phyloP scores from a whole-genome alignment of 2,329 filamentous ascomycete species.

The Apiospora koreana region DNA sequence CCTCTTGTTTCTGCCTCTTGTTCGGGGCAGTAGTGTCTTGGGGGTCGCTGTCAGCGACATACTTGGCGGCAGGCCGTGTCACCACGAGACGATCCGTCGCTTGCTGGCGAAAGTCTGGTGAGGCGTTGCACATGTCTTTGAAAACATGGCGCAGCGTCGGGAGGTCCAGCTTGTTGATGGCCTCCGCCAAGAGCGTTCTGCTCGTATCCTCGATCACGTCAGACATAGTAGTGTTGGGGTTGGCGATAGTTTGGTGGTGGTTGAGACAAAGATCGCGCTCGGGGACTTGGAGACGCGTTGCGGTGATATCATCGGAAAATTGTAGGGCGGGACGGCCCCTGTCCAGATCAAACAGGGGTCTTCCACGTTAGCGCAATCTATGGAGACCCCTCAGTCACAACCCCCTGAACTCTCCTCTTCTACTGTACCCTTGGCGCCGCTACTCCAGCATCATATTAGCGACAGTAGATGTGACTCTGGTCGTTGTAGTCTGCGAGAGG shows the following conservation, averaged over 20 bases:
- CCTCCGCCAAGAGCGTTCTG: neutral
- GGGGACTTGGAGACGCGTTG: neutral
- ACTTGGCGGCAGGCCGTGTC: neutral
- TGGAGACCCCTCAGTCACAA: neutral
- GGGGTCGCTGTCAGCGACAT: neutral
- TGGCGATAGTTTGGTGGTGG: neutral
- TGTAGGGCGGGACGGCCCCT: neutral
- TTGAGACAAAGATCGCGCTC: neutral
- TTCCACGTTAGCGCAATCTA: neutral
- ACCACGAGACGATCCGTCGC: conserved; percentile 8
- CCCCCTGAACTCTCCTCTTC: neutral
- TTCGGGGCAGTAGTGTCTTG: neutral
- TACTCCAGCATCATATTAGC: neutral
- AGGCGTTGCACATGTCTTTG: conserved; percentile 9
- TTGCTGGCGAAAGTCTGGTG: conserved; percentile 1
- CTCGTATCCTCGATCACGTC: neutral
- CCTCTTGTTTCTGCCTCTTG: conserved; percentile 6
- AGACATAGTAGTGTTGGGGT: neutral
- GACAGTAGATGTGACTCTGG: too few relatives aligned
- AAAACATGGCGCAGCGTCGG: neutral
- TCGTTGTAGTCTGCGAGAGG: too few relatives aligned
- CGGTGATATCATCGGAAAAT: neutral
- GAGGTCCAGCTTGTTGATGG: conserved; percentile 11
- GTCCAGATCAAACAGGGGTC: neutral
- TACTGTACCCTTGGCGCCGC: neutral